phyloP scores from a whole-genome alignment of 2,329 filamentous ascomycete genomes.

The Pyrenochaeta sp. region DNA sequence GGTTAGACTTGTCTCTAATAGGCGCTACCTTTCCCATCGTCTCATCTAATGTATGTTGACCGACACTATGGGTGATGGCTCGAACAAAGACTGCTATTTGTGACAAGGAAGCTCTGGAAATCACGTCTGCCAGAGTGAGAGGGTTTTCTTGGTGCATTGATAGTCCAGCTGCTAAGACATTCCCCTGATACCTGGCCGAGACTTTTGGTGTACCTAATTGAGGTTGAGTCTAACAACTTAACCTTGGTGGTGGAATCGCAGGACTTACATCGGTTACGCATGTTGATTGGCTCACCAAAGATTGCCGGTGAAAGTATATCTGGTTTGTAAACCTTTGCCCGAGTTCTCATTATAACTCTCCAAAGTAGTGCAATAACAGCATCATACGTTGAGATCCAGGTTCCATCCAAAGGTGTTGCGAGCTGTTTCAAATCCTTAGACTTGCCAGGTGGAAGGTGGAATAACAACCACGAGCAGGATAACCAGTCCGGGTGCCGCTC shows the following conservation, averaged over 20 bases:
- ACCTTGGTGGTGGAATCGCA: not conserved
- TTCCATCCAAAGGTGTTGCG: not conserved
- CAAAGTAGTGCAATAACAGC: not conserved
- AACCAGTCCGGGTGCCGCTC: not conserved
- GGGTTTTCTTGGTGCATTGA: not conserved
- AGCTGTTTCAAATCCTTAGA: not conserved
- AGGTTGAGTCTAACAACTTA: not conserved
- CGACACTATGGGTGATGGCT: not conserved
- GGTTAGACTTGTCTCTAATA: not conserved
- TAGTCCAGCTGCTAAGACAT: not conserved
- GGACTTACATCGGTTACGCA: not conserved
- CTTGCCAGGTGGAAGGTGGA: not conserved
- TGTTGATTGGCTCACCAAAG: not conserved
- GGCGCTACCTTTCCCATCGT: not conserved
- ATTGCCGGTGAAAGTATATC: not conserved
- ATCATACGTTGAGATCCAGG: not conserved
- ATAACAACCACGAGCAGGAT: not conserved
- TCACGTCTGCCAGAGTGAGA: not conserved
- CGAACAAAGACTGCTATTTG: not conserved
- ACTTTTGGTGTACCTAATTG: not conserved
- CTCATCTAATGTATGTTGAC: not conserved
- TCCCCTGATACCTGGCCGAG: not conserved
- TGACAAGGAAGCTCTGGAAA: not conserved
- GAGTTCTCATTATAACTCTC: not conserved
- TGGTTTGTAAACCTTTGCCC: not conserved